These are phyloP conservation scores for Xylariaceae sp. DNA, from an alignment of 2,329 filamentous ascomycete genomes.

Conservation along the genomic window DNA sequence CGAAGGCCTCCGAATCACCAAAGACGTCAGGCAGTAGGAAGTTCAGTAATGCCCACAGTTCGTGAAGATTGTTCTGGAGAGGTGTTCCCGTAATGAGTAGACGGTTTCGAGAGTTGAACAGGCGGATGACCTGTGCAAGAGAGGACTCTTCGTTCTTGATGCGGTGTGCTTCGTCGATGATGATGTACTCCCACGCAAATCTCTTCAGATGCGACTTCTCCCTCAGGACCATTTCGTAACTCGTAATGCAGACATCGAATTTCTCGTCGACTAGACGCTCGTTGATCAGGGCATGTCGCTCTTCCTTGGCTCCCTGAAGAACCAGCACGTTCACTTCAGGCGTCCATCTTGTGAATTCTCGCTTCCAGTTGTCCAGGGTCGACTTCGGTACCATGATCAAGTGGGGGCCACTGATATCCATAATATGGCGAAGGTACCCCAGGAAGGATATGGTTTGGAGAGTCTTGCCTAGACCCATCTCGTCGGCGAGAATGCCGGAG, in stretches of 20 bases:
- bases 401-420: constrained; percentile 84
- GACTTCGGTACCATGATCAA: constrained; percentile 91
- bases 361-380: constrained; percentile 96
- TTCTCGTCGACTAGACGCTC: constrained; percentile 88
- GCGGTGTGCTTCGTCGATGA: constrained; percentile 94
- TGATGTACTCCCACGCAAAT: constrained; percentile 99
- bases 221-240: constrained; percentile 96
- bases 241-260: constrained; percentile 96
- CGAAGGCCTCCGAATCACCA: constrained; percentile 91
- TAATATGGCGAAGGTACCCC: constrained; percentile 86
- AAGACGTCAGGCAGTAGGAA: constrained; percentile 98
- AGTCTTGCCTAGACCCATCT: constrained; percentile 98
- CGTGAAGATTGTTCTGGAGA: constrained; percentile 95
- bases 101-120: constrained; percentile 93
- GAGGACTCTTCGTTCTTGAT: constrained; percentile 99
- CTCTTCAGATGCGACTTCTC: constrained; percentile 95
- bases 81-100: constrained; percentile 94
- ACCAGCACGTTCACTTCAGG: constrained; percentile 92
- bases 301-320: constrained; percentile 90
- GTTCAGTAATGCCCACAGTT: constrained; percentile 94
- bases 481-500: constrained; percentile 92
- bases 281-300: constrained; percentile 80
- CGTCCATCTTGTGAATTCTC: constrained; percentile 90
- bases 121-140: constrained; percentile 87
- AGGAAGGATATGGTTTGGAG: constrained; percentile 95